Base-by-base conservation (phyloP, 2,329 filamentous ascomycete species). In the Magnaporthiopsis incrustans region DNA sequence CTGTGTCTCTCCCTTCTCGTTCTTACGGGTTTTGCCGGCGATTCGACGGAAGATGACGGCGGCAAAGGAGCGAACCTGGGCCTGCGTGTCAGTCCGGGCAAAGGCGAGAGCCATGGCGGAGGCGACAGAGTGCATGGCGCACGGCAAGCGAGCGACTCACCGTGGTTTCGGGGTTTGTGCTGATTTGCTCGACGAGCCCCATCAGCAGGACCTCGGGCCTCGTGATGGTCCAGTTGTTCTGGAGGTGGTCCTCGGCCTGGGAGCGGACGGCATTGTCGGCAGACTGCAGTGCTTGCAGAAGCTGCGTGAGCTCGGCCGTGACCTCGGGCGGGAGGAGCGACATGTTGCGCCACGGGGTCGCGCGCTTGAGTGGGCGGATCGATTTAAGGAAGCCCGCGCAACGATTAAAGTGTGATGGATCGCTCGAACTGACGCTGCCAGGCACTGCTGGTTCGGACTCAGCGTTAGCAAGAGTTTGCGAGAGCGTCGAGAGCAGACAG, bases 1-100 rank as follows among this genome's bases (percentile, higher is more conserved):
- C 68, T 89, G 85, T 65, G 85, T 88, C 64, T 91, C 87, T 67
- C 86, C 87, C 30, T 85, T 83, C 5, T 84, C 82, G 67, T 86
- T 85, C 80, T 97, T 97, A 70, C 89, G 86, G 60, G 90, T 89
- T 77, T 96, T 97, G 65, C 90, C 93, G 60, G 95, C 87, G 78
- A 98, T 96, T 73, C 93, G 88, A 71, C 95, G 89, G 79, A 99
- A 98, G 68, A 99, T 89, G 59, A 99, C 92, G 64, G 95, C 91
- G 63, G 92, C 88, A 75, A 97, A 99, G 22, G 93, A 91, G 72
- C 95, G 90, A 66, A 88, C 89, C 93, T 97, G 72, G 66, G 10
- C 22, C 25, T 33, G 11, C 18, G 30, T 6, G 58, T 60, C 58
- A 60, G 58, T 25, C 22, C 3, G 18, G 44, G n/a, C 22, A 25